A percentile compares a stretch with the other conserved stretches of the same genome.
Conservation (phyloP, 345 rosid species). For the Noccaea caerulescens region DNA sequence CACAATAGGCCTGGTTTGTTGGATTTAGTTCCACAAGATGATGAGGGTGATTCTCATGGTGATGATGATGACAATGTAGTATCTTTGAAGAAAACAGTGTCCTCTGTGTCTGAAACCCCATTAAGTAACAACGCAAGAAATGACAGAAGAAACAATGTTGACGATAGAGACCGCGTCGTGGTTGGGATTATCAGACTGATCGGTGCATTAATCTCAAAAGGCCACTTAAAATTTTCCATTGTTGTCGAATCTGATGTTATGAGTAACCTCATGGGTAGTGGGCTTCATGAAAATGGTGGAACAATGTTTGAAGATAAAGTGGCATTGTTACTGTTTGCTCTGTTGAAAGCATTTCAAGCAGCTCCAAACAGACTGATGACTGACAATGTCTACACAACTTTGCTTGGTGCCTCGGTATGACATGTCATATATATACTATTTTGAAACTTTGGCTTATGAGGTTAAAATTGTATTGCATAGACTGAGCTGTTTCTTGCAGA, state of each 20-base stretch:
- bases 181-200: slow-evolving; percentile 82
- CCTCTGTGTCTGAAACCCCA: slow-evolving; percentile 60
- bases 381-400: slow-evolving; percentile 69
- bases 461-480: not conserved
- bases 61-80: slow-evolving; percentile 38
- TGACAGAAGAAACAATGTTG: slow-evolving; percentile 68
- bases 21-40: slow-evolving; percentile 44
- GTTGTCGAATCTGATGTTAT: slow-evolving; percentile 56
- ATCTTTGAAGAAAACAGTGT: slow-evolving; percentile 46
- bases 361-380: slow-evolving; percentile 93
- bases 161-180: slow-evolving; percentile 74
- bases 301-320: slow-evolving; percentile 96
- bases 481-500: slow-evolving; percentile 53
- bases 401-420: slow-evolving; percentile 92
- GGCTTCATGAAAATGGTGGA: slow-evolving; percentile 65
- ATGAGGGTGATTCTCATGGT: slow-evolving; percentile 28
- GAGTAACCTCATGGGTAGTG: slow-evolving; percentile 66
- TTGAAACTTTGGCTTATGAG: slow-evolving; percentile 3
- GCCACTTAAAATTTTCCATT: slow-evolving; percentile 68
- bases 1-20: slow-evolving; percentile 42
- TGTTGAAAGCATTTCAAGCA: slow-evolving; percentile 88
- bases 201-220: slow-evolving; percentile 76
- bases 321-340: slow-evolving; percentile 78
- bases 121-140: slow-evolving; percentile 62
- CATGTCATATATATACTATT: slow-evolving; percentile 2